Evolutionary conservation across 177 flowering plant genomes (phyloP).

Genomic region (Vitis hybrid): DNA sequence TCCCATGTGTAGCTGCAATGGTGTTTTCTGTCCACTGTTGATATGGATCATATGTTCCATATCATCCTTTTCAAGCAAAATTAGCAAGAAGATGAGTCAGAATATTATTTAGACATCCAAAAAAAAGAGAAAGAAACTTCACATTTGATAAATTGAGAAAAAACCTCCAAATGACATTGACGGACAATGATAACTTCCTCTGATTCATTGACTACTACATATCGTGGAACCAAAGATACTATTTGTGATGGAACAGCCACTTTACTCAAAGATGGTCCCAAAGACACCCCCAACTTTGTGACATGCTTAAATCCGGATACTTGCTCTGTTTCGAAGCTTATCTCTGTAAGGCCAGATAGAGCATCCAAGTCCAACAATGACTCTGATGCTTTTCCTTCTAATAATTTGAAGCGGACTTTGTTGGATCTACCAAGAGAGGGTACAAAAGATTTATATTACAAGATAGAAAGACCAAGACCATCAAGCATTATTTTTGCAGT

Average conservation of each 20-base stretch:
- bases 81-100: constrained; percentile 1
- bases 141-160: constrained; percentile 8
- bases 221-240: constrained; percentile 69
- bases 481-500: not conserved
- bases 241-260: constrained; percentile 51
- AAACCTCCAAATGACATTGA: constrained; percentile 79
- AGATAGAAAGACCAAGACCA: constrained; percentile 1
- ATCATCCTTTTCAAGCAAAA: constrained; percentile 49
- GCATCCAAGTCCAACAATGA: constrained; percentile 70
- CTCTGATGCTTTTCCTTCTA: constrained; percentile 50
- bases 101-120: not conserved
- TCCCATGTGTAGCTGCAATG: constrained; percentile 42
- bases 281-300: constrained; percentile 66
- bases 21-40: constrained; percentile 53
- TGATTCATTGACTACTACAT: constrained; percentile 69
- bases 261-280: constrained; percentile 44
- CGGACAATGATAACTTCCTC: constrained; percentile 59
- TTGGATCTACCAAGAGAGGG: constrained; percentile 50
- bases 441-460: constrained; percentile 13
- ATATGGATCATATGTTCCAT: constrained; percentile 40
- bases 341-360: constrained; percentile 80
- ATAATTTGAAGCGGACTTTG: constrained; percentile 48
- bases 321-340: constrained; percentile 51
- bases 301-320: constrained; percentile 38
- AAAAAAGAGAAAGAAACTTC: not conserved